Evolutionary conservation across 2,329 filamentous ascomycete genomes (phyloP), one percentile per base, ranked within the genome.

Genomic region (Thielaviopsis punctulata): DNA sequence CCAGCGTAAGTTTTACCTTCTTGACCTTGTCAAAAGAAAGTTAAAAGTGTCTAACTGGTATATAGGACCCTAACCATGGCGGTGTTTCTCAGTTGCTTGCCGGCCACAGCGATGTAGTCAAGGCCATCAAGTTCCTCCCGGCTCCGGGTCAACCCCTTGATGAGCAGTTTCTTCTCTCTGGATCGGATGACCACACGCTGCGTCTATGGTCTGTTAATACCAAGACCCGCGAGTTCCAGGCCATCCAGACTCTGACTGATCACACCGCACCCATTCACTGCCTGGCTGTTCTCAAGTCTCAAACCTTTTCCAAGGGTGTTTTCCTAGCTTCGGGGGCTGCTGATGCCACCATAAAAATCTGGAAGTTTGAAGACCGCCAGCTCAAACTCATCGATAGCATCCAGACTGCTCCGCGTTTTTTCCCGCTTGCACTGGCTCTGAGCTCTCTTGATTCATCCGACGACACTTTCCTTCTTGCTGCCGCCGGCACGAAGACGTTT

Each of bases 401-500:
- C 60, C 70, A 73, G 5, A 80, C 89, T 25, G 75, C 73, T 9
- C 88, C 87, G 7, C 82, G 80, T 56, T 93, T 84, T 66, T 87
- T 96, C 58, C 87, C 92, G 1, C 68, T 96, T 27, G 74, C 84
- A 8, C 63, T 94, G 18, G 83, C 88, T 0, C 64, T 95, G 46
- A 77, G 75, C 50, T 64, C 66, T 1, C 71, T 93, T 1, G 73
- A 75, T 48, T 66, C 63, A 27, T 68, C 68, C 8, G 66, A 69
- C 1, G 68, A 73, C 12, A 70, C 73, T 1, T 69, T 83, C 49
- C 69, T 90, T 24, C 72, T 98, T 49, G 90, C 89, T 2, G 80
- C 85, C n/a, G 87, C 83, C 2, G 92, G 92, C 2, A 96, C 92
- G 2, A 82, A 77, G 55, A 82, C 82, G 53, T 76, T 72, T n/a